Evolutionary conservation across 2,329 filamentous ascomycete genomes (phyloP).

Genomic region (Graphilbum fragrans): DNA sequence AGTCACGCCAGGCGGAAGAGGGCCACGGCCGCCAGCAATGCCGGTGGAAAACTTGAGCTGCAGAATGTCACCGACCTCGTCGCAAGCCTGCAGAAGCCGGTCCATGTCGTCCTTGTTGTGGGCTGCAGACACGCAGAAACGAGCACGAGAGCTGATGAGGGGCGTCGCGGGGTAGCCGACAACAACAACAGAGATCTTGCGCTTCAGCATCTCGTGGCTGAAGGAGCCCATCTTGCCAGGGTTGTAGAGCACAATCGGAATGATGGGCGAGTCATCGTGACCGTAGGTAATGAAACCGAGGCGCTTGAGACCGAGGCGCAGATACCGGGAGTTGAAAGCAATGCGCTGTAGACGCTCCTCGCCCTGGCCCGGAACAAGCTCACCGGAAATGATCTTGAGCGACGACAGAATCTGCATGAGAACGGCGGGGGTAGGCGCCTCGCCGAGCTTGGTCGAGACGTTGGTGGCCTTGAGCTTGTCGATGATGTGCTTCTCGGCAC

Average conservation of each 20-base stretch:
- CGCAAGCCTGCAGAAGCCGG: conserved; percentile 74
- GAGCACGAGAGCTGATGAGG: conserved; percentile 83
- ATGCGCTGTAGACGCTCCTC: conserved; percentile 92
- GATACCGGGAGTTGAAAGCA: conserved; percentile 95
- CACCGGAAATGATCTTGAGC: conserved; percentile 78
- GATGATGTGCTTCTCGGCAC: conserved; percentile 79
- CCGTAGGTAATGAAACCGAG: conserved; percentile 95
- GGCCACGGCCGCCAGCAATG: conserved; percentile 75
- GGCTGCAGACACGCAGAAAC: conserved; percentile 90
- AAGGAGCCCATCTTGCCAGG: conserved; percentile 99
- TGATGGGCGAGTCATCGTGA: conserved; percentile 95
- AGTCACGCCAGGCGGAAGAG: conserved; percentile 58
- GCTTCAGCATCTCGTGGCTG: conserved; percentile 94
- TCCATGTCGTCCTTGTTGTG: conserved; percentile 99
- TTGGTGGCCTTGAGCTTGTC: conserved; percentile 83
- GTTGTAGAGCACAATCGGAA: conserved; percentile 89
- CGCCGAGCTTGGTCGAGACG: conserved; percentile 74
- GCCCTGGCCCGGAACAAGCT: conserved; percentile 79
- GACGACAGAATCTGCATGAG: conserved; percentile 83
- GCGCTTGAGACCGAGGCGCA: conserved; percentile 93
- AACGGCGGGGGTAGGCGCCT: conserved; percentile 77
- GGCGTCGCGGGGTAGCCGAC: conserved; percentile 96
- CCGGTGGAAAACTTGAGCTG: conserved; percentile 97
- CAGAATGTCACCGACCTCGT: conserved; percentile 82
- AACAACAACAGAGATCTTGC: conserved; percentile 94